Base-by-base conservation (phyloP, 2,329 filamentous ascomycete species). In the Nigrospora osmanthi region DNA sequence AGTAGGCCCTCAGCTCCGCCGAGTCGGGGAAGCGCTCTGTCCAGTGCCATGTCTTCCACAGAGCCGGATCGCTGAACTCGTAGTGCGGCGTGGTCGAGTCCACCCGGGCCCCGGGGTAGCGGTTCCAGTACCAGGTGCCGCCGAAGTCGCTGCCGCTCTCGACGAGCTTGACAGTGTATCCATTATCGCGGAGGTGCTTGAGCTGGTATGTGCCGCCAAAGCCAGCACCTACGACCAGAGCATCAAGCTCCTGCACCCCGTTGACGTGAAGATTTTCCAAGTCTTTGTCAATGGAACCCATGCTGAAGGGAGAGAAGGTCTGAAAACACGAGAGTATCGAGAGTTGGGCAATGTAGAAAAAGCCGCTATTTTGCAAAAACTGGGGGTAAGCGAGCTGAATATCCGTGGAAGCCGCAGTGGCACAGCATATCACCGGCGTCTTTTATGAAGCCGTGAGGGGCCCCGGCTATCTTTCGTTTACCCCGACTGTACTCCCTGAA, bases 21-120 rank as follows among this genome's bases (percentile, higher is more conserved):
- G 62, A 58, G 17, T 45, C 54, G 2, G 70, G 67, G 43, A 66
- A 72, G 31, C 59, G 54, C 48, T 67, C 56, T 11, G 58, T 57
- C 64, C 70, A 78, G 15, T 58, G 63, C 64, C 67, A 78, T 38
- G 65, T 62, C 19, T 66, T 59, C 55, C 61, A 72, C 3, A 70
- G 58, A 31, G 70, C 66, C 0, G 56, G 58, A 9, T 61, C 35
- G 3, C 54, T 58, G 44, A 68, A 58, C 42, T 68, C 59, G 41
- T 66, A 66, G 19, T 59, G 42, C 35, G 58, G 52, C 10, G 47
- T 51, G 23, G 58, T 45, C 6, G 52, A 58, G 46, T 73, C 69
- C 15, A 71, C 66, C 3, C 66, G 57, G 2, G 66, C 65, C 0
- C 68, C 69, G 1, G 69, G 69, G 39, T 71, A 72, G 1, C 57